These are phyloP conservation scores for Schizosaccharomyces octosporus DNA, from an alignment of 805 yeast genomes.

Conservation along the genomic window DNA sequence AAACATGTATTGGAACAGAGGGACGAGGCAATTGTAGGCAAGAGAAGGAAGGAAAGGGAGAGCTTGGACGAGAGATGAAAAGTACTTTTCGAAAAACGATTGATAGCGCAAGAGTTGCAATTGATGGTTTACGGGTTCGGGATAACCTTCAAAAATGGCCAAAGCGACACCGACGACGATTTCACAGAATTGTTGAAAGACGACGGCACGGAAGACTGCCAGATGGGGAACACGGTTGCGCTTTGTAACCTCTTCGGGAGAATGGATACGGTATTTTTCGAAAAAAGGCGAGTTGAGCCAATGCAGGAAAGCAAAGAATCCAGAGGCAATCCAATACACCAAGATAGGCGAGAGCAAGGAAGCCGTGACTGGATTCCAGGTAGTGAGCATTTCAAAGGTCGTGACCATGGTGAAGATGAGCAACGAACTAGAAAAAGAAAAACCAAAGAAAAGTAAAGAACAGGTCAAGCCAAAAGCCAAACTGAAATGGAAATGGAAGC, in stretches of 20 bases:
- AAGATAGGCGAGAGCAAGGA: slow-evolving; percentile 40
- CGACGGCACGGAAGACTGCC: slow-evolving; percentile 60
- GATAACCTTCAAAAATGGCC: slow-evolving; percentile 26
- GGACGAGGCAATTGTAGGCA: slow-evolving; percentile 38
- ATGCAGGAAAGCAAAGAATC: slow-evolving; percentile 54
- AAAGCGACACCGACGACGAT: slow-evolving; percentile 39
- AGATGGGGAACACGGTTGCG: slow-evolving; percentile 49
- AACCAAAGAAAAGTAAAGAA: background rate
- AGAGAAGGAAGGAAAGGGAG: slow-evolving; percentile 16
- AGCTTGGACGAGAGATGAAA: background rate
- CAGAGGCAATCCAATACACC: slow-evolving; percentile 62
- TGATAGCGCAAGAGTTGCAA: background rate
- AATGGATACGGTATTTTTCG: slow-evolving; percentile 71
- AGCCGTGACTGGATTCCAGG: background rate
- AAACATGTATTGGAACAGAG: slow-evolving; percentile 27
- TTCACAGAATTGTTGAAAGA: slow-evolving; percentile 68
- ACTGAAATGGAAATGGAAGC: no score
- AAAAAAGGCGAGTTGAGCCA: slow-evolving; percentile 33
- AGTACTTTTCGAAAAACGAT: slow-evolving; percentile 6
- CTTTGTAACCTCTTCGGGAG: slow-evolving; percentile 56
- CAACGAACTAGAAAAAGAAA: background rate
- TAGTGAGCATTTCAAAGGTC: background rate
- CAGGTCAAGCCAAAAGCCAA: no score
- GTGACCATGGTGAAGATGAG: background rate
- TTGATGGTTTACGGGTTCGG: slow-evolving; percentile 3